Base-by-base conservation (phyloP, 2,329 filamentous ascomycete species). In the Trichoderma brevicompactum region DNA sequence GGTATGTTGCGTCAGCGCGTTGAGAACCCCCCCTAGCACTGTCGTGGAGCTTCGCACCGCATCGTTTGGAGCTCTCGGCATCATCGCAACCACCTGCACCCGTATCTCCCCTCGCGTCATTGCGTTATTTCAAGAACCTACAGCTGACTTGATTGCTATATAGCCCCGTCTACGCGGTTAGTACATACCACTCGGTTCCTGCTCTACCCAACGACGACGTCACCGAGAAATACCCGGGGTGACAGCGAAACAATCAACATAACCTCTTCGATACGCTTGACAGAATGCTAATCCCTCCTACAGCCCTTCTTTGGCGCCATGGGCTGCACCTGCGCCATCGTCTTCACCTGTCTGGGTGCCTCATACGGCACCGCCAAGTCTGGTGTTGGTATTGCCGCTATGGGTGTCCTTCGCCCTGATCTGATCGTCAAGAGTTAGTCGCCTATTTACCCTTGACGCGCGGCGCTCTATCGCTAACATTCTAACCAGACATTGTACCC, bases 401-500 rank as follows among this genome's bases (percentile, higher is more conserved):
- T 75, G 32, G 79, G 79, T 64, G 73, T 82, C 70, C 72, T 81
- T 62, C 79, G 79, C 2, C 81, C 81, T 6, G 79, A 81, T 3
- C 76, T 77, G 59, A 71, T 82, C 65, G 79, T 80, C 75, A 78
- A 81, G 69, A 80, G 65, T 67, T 17, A 62, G 65, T 52, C 15
- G 23, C 32, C 23, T 38, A 41, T n/a, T n/a, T 34, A 28, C 49
- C 23, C 23, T 17, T 19, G 32, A 38, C 19, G 5, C 38, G 28
- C 52, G 17, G 19, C 10, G n/a, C 23, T 17, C 15, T 9, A 19
- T 56, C 13, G 34, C 61, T 66, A 32, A 65, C 36, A 4, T 38
- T 13, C 2, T 17, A 9, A 34, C 0, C 72, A 98, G 94, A 97
- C 87, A 97, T 98, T 80, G 94, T 98, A 71, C 95, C 95, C 79